Conservation (phyloP, 163 green algal genomes). For the Scenedesmus sp. region DNA sequence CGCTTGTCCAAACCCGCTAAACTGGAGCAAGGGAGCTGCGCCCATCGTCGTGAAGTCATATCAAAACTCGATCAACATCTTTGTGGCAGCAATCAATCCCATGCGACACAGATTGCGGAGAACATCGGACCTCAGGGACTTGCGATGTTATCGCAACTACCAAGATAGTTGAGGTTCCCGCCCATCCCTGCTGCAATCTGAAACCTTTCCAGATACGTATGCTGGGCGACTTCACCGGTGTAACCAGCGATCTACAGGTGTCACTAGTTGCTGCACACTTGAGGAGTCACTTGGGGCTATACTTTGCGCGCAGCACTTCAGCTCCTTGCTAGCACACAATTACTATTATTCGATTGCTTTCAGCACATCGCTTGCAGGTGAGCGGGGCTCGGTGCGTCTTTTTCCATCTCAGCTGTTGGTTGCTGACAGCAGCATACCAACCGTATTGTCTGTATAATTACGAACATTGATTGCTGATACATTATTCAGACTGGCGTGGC, state of each 20-base stretch:
- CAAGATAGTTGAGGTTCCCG: neutral
- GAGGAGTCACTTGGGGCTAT: neutral
- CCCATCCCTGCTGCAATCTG: neutral
- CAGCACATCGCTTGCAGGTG: neutral
- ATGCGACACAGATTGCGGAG: neutral
- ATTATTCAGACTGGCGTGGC: neutral
- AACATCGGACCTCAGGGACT: neutral
- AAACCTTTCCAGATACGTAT: neutral
- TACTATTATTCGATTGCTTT: neutral
- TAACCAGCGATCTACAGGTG: neutral
- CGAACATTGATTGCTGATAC: neutral
- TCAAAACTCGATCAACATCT: no score
- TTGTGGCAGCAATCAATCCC: neutral
- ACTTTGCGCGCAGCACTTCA: neutral
- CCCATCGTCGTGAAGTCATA: no score
- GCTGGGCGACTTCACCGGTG: neutral
- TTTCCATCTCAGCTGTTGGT: neutral
- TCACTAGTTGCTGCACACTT: neutral
- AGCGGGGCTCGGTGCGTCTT: neutral
- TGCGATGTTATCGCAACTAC: neutral
- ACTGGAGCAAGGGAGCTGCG: neutral
- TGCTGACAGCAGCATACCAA: neutral
- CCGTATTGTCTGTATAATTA: neutral
- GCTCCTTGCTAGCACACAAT: neutral
- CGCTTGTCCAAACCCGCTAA: neutral